Conservation (phyloP, 2,329 filamentous ascomycete species). For the Bipolaris victoriae region DNA sequence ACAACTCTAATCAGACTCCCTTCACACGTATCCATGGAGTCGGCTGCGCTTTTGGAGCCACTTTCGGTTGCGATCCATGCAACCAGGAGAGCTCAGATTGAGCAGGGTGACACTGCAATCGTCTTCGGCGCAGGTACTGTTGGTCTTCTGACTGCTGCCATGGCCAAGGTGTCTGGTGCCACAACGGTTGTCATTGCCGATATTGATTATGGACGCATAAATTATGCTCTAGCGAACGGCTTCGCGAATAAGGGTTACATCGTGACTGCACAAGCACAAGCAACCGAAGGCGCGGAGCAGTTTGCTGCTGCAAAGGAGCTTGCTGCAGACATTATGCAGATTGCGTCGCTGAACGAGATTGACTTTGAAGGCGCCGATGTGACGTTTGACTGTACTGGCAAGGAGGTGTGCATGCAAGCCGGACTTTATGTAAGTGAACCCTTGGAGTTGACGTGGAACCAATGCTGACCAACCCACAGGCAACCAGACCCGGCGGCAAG, state of each 20-base stretch:
- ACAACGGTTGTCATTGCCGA: conserved; percentile 51
- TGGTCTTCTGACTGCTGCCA: conserved; percentile 49
- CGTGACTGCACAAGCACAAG: conserved; percentile 33
- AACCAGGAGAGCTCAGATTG: conserved; percentile 72
- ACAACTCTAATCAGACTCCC: conserved; percentile 47
- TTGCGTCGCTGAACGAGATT: conserved; percentile 44
- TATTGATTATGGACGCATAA: conserved; percentile 49
- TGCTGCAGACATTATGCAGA: conserved; percentile 45
- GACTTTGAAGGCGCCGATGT: conserved; percentile 51
- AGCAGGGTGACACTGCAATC: conserved; percentile 77
- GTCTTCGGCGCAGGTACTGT: conserved; percentile 83
- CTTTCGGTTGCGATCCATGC: conserved; percentile 88
- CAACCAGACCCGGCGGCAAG: conserved; percentile 57
- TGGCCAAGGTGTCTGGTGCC: conserved; percentile 51
- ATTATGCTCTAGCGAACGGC: conserved; percentile 48
- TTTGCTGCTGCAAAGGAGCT: conserved; percentile 46
- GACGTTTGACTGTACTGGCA: conserved; percentile 52
- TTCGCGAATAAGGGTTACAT: conserved; percentile 50
- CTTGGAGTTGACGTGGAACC: background rate
- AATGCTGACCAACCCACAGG: conserved; percentile 32
- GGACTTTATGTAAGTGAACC: conserved; percentile 48
- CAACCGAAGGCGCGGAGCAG: conserved; percentile 40
- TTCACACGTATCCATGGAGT: conserved; percentile 48
- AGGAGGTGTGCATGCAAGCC: conserved; percentile 52
- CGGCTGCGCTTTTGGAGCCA: conserved; percentile 58